phyloP scores from a whole-genome alignment of 345 rosid species.

The Pugionium cornutum region DNA sequence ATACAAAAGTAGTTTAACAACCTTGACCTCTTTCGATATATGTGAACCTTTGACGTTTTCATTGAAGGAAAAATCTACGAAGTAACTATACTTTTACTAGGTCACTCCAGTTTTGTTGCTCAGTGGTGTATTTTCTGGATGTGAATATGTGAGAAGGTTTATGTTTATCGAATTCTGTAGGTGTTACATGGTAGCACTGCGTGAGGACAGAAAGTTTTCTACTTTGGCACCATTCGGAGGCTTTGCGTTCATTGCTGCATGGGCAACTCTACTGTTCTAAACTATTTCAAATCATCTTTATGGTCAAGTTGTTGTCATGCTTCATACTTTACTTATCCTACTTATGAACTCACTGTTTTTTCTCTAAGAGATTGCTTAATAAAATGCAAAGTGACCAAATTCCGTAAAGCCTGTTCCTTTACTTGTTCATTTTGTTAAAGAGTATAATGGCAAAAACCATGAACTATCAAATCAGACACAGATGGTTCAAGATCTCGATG shows the following conservation, averaged over 20 bases:
- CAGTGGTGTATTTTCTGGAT: neutral
- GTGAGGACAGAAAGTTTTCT: constrained; percentile 83
- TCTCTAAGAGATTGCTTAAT: constrained; percentile 17
- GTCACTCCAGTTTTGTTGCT: neutral
- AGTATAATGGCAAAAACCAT: too few relatives aligned
- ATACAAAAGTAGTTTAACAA: neutral
- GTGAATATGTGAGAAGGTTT: constrained; percentile 14
- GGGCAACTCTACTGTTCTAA: constrained; percentile 83
- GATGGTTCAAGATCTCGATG: too few relatives aligned
- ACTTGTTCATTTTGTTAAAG: constrained; percentile 3
- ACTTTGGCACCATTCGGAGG: constrained; percentile 86
- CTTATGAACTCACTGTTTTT: neutral
- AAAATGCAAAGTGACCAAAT: neutral
- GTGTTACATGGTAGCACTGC: constrained; percentile 80
- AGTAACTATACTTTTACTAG: neutral
- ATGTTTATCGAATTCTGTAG: constrained; percentile 40
- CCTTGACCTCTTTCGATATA: too few relatives aligned
- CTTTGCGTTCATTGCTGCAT: constrained; percentile 78
- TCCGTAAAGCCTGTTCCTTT: neutral
- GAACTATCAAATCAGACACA: constrained; percentile 6
- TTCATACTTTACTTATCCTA: constrained; percentile 1
- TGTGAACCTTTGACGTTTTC: too few relatives aligned
- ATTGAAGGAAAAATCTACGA: too few relatives aligned
- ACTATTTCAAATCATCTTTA: constrained; percentile 20
- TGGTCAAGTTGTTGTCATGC: constrained; percentile 7